Conservation (phyloP, 306 rosid species). For the Medicago lupulina region DNA sequence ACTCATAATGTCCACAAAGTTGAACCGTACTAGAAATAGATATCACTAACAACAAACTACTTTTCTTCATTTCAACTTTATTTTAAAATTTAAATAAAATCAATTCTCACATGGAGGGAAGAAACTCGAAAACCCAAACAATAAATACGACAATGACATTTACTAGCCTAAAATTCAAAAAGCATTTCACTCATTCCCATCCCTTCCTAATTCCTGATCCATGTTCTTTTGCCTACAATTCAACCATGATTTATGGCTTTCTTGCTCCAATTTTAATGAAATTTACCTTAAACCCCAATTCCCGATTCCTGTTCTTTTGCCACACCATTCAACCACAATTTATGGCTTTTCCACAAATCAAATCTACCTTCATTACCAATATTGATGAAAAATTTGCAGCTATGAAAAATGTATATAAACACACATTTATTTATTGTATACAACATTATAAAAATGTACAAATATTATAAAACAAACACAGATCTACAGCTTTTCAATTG, state of each 20-base stretch:
- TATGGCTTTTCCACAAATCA: too few species aligned
- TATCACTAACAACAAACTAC: conserved; percentile 25
- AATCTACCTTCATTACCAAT: too few species aligned
- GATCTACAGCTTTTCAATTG: too few species aligned
- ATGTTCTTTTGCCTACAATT: conserved; percentile 20
- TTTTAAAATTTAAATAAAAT: not conserved
- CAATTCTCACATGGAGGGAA: conserved; percentile 41
- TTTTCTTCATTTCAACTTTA: conserved; percentile 28
- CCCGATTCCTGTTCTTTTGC: too few species aligned
- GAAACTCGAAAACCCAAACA: not conserved
- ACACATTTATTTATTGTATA: too few species aligned
- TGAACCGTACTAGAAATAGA: conserved; percentile 24
- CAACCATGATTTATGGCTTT: conserved; percentile 35
- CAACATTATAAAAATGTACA: too few species aligned
- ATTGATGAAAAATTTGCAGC: too few species aligned
- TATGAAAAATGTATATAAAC: too few species aligned
- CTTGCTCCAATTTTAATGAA: not conserved
- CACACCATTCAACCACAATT: too few species aligned
- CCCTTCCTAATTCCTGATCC: not conserved
- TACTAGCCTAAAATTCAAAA: conserved; percentile 22
- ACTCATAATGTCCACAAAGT: conserved; percentile 45
- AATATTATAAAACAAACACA: too few species aligned
- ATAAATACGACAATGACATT: conserved; percentile 43
- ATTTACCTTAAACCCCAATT: too few species aligned
- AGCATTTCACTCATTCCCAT: conserved; percentile 3